Evolutionary conservation across 192 early-diverging fungal genomes (phyloP).

Genomic region (Backusella sp.): DNA sequence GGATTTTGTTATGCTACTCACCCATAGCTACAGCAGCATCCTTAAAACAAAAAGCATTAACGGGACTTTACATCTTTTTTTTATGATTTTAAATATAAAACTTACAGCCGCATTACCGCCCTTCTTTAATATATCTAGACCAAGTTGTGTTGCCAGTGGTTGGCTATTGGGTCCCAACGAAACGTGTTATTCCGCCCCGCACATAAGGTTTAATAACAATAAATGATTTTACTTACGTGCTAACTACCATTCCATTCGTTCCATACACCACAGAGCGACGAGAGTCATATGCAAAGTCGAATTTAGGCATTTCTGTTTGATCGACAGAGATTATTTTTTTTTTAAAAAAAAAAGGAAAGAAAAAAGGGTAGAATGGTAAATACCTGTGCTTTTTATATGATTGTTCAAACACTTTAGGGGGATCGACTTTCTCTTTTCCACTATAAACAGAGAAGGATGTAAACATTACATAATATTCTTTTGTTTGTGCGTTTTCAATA

Average conservation of each 20-base stretch:
- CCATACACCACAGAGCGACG: constrained; percentile 55
- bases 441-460: too few species aligned
- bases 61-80: not conserved
- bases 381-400: too few species aligned
- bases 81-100: not conserved
- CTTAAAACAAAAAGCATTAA: constrained; percentile 2
- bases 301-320: too few species aligned
- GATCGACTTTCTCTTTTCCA: too few species aligned
- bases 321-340: too few species aligned
- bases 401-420: too few species aligned
- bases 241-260: constrained; percentile 62
- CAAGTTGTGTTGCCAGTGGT: constrained; percentile 66
- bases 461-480: too few species aligned
- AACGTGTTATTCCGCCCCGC: too few species aligned
- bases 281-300: constrained; percentile 25
- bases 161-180: constrained; percentile 45
- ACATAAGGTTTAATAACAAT: too few species aligned
- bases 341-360: too few species aligned
- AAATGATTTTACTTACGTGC: constrained; percentile 25
- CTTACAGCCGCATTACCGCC: constrained; percentile 76
- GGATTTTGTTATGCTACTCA: not conserved
- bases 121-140: constrained; percentile 54
- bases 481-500: too few species aligned
- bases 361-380: too few species aligned
- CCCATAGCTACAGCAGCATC: constrained; percentile 60